Conservation (phyloP, 345 rosid species). For the Litchi chinensis region DNA sequence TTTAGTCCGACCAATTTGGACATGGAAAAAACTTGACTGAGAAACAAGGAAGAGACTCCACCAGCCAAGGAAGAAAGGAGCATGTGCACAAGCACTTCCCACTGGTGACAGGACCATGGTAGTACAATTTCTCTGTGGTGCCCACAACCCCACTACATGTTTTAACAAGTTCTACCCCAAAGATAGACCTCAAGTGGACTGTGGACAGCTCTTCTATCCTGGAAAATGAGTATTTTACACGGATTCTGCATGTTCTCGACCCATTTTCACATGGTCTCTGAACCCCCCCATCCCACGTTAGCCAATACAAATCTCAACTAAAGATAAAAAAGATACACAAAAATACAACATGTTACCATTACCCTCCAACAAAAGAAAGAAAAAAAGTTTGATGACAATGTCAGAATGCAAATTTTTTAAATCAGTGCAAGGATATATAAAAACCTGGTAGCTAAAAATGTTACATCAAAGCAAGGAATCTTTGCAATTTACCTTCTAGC, state of each 20-base stretch:
- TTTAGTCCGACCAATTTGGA: background rate
- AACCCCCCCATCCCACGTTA: conserved; percentile 27
- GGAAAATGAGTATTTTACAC: conserved; percentile 50
- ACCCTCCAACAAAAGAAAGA: background rate
- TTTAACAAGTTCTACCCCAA: conserved; percentile 26
- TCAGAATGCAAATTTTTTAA: background rate
- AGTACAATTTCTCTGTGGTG: conserved; percentile 31
- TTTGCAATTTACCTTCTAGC: conserved; percentile 8
- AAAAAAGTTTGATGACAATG: background rate
- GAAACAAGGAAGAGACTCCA: conserved; percentile 10
- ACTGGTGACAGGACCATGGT: conserved; percentile 14
- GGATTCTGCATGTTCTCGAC: conserved; percentile 57
- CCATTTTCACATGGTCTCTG: conserved; percentile 68
- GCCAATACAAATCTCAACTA: background rate
- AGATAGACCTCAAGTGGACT: conserved; percentile 11
- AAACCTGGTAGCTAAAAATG: background rate
- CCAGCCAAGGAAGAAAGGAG: conserved; percentile 18
- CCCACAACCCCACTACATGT: conserved; percentile 26
- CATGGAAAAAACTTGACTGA: conserved; percentile 2
- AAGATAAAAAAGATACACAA: background rate
- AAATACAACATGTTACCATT: background rate
- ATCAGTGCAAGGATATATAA: too few species aligned
- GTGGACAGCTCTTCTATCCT: conserved; percentile 16
- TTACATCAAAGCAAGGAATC: conserved; percentile 28
- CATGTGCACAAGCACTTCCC: conserved; percentile 36